Evolutionary conservation across 1,284 basidiomycete species (phyloP).

Genomic region (Gastroboletus turbinatus): DNA sequence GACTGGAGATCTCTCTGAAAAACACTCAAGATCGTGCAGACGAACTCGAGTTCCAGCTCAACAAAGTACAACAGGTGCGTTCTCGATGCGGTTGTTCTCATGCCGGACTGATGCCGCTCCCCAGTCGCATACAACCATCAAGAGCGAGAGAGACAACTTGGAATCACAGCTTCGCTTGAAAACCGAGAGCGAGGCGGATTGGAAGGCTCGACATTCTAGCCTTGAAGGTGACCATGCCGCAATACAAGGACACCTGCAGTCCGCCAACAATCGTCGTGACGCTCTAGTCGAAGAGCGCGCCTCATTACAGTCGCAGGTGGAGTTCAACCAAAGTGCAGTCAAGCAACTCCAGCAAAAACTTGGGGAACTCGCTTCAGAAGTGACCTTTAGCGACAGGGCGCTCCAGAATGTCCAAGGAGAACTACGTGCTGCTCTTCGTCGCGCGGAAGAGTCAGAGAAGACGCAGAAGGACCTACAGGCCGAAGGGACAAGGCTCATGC

Average conservation of each 20-base stretch:
- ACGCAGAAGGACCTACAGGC: constrained; percentile 67
- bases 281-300: constrained; percentile 48
- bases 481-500: constrained; percentile 72
- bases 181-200: constrained; percentile 44
- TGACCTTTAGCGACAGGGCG: constrained; percentile 53
- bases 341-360: constrained; percentile 59
- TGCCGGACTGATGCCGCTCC: constrained; percentile 8
- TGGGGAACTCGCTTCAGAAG: constrained; percentile 50
- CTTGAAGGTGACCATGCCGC: constrained; percentile 44
- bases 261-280: constrained; percentile 47
- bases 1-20: constrained; percentile 65
- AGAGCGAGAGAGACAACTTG: constrained; percentile 58
- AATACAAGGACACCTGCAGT: constrained; percentile 43
- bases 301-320: constrained; percentile 46
- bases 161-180: constrained; percentile 44
- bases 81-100: not conserved
- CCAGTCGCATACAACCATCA: constrained; percentile 57
- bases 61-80: constrained; percentile 70
- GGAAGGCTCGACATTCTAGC: constrained; percentile 45
- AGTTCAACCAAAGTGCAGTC: constrained; percentile 45
- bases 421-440: constrained; percentile 55
- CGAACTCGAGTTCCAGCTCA: constrained; percentile 76
- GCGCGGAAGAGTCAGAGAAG: constrained; percentile 72
- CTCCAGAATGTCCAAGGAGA: constrained; percentile 62
- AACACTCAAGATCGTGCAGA: constrained; percentile 78